Evolutionary conservation across 345 rosid genomes (phyloP).

Genomic region (Raphanus raphanistrum): DNA sequence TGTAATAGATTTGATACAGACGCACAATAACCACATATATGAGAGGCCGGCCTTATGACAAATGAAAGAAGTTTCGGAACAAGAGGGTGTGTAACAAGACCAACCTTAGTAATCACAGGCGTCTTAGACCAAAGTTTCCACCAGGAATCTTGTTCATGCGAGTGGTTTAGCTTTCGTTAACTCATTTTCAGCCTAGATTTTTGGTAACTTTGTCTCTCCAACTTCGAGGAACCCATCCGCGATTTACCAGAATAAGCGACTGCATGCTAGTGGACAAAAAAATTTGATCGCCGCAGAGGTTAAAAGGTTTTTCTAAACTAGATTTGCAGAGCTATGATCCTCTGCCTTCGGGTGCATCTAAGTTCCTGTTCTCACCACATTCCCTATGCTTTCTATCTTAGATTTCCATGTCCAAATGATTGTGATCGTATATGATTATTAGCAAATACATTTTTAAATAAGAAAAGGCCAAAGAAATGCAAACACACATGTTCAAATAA

Average conservation of each 20-base stretch:
- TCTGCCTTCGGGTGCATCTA: constrained; percentile 11
- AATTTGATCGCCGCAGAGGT: no score
- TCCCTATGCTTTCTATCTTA: background rate
- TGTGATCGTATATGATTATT: no score
- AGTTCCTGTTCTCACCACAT: background rate
- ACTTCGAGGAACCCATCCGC: constrained; percentile 99
- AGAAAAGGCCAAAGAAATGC: background rate
- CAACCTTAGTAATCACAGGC: constrained; percentile 52
- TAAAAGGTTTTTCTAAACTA: no score
- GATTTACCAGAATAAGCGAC: constrained; percentile 80
- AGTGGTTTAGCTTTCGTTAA: constrained; percentile 39
- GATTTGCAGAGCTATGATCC: constrained; percentile 1
- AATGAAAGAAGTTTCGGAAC: background rate
- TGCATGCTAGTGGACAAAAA: constrained; percentile 53
- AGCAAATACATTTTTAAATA: background rate
- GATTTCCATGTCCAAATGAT: no score
- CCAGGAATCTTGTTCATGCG: constrained; percentile 47
- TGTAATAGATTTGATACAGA: constrained; percentile 1
- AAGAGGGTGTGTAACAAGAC: constrained; percentile 26
- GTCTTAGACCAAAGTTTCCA: constrained; percentile 75
- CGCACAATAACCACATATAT: no score
- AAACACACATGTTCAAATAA: constrained; percentile 20
- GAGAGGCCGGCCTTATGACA: no score
- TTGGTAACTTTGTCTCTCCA: constrained; percentile 72
- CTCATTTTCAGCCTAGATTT: constrained; percentile 43